Base-by-base conservation (phyloP, 768 basidiomycete species). In the Gloeophyllum trabeum region DNA sequence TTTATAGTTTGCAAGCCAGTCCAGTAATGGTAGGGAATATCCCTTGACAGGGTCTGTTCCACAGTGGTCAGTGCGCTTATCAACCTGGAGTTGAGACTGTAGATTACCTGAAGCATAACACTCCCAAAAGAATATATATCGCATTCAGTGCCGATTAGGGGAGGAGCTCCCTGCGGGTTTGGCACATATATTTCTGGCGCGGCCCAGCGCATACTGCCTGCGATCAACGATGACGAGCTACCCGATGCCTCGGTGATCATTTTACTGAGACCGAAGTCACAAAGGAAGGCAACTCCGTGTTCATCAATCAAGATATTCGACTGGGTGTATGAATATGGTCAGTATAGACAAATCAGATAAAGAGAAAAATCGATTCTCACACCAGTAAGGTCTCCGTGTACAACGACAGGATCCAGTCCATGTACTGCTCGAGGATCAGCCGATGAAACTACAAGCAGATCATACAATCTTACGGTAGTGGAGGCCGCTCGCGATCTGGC, bases 171-270 rank as follows among this genome's bases (percentile, higher is more conserved):
- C 19, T 63, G 58, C 13, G 61, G 55, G 6, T 44, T 46, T 16
- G 55, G 28, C 4, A 48, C 52, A 44, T 66, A 71, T 0, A 74
- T 43, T 13, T 63, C 53, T 0, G 68, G 57, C 43, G 70, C 72
- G 4, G 65, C 66, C 70, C 72, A 73, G 1, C 70, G 61, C 24
- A 71, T 57, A 19, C 65, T 67, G 5, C 72, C 69, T 14, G 64
- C 63, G 22, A 71, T 52, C n/a, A 55, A 52, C 4, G 57, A 57
- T 1, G 56, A 54, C 6, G 50, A 48, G 13, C 46, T 50, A 6
- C 44, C 47, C 18, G 44, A 47, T 3, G 48, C 45, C 19, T 61
- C 59, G 41, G 45, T 51, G 24, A 56, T 45, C 20, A 64, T 49
- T 12, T 47, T 48, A 7, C 60, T 59, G 13, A 67, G 52, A 5